A percentile compares a stretch with the other conserved stretches of the same genome.
These are phyloP conservation scores for Russula foetens DNA, from an alignment of 768 basidiomycete genomes.

Conservation along the genomic window DNA sequence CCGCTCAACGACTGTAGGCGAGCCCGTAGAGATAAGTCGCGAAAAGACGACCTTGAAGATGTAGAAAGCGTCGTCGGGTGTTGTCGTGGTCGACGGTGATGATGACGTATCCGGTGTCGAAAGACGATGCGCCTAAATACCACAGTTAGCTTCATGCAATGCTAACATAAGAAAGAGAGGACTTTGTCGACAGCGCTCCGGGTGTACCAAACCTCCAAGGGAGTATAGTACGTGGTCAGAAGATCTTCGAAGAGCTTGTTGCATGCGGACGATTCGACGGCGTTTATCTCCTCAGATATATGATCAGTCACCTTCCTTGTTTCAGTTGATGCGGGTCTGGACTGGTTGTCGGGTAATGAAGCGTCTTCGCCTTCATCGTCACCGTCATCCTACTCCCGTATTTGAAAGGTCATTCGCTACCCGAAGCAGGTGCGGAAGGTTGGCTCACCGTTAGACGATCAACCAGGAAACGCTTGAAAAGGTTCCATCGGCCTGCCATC, in stretches of 20 bases:
- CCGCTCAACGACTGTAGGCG: conserved; percentile 45
- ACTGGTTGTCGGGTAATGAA: not conserved
- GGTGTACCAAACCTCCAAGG: conserved; percentile 89
- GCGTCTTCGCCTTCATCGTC: not conserved
- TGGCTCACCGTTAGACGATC: conserved; percentile 56
- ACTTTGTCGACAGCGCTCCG: conserved; percentile 86
- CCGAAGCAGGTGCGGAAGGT: not conserved
- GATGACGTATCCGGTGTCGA: conserved; percentile 66
- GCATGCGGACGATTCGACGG: conserved; percentile 45
- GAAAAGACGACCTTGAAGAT: conserved; percentile 80
- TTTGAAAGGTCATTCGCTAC: not conserved
- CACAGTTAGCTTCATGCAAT: not conserved
- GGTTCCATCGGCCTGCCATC: conserved; percentile 86
- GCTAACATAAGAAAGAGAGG: conserved; percentile 1
- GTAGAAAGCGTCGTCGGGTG: conserved; percentile 94
- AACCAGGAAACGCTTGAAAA: conserved; percentile 82
- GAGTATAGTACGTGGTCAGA: conserved; percentile 69
- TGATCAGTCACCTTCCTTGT: not conserved
- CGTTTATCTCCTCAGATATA: conserved; percentile 17
- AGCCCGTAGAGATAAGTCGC: conserved; percentile 73
- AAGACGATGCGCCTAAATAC: conserved; percentile 72
- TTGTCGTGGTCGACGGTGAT: conserved; percentile 57
- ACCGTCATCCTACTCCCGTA: not conserved
- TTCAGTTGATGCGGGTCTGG: not conserved
- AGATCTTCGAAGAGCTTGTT: conserved; percentile 56